Evolutionary conservation across 257 asterid species (phyloP).

Genomic region (Nicotiana tabacum): DNA sequence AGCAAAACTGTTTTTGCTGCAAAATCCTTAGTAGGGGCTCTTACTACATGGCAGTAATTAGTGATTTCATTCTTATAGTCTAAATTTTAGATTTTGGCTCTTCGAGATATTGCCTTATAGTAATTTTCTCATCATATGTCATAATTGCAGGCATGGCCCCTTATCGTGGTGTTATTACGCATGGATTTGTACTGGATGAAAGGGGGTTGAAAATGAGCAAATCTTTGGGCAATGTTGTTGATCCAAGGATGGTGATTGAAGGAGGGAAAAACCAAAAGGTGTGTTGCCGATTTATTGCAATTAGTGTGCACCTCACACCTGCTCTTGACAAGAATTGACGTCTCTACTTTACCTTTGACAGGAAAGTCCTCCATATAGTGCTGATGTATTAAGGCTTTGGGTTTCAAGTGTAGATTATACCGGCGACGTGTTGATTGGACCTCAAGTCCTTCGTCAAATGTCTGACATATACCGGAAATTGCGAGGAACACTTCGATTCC

Average conservation of each 20-base stretch:
- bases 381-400: conserved; percentile 96
- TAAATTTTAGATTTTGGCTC: neutral
- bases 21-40: neutral
- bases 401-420: conserved; percentile 97
- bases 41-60: neutral
- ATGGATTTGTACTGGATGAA: conserved; percentile 96
- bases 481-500: conserved; percentile 96
- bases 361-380: conserved; percentile 77
- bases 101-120: neutral
- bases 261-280: conserved; percentile 88
- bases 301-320: neutral
- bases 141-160: conserved; percentile 83
- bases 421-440: conserved; percentile 75
- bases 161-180: conserved; percentile 76
- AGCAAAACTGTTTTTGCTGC: neutral
- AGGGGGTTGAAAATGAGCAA: conserved; percentile 97
- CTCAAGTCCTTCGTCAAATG: conserved; percentile 93
- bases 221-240: conserved; percentile 93
- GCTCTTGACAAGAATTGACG: conserved; percentile 16
- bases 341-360: conserved; percentile 33
- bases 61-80: neutral
- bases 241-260: conserved; percentile 81
- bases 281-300: conserved; percentile 5
- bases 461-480: conserved; percentile 86
- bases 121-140: neutral